Evolutionary conservation across 2,329 filamentous ascomycete species (phyloP).

Genomic region (Botrytis byssoidea): DNA sequence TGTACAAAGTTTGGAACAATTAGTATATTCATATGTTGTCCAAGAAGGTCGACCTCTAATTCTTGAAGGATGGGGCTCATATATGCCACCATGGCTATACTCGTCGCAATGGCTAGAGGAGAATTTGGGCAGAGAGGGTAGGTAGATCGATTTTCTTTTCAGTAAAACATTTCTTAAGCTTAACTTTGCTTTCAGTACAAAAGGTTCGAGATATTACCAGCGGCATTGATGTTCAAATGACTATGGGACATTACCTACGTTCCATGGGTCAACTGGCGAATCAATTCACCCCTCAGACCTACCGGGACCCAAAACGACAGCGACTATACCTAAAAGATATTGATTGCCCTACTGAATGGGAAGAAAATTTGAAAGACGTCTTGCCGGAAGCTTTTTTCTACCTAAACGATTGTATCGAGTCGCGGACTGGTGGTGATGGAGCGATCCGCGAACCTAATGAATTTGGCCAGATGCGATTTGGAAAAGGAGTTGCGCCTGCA

Average conservation of each 20-base stretch:
- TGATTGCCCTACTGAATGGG: slow-evolving; percentile 87
- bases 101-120: slow-evolving; percentile 75
- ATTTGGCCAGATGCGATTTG: slow-evolving; percentile 44
- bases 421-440: slow-evolving; percentile 52
- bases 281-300: slow-evolving; percentile 75
- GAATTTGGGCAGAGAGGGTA: slow-evolving; percentile 77
- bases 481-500: slow-evolving; percentile 57
- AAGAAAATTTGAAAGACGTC: slow-evolving; percentile 70
- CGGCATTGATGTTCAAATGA: slow-evolving; percentile 75
- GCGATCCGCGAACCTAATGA: slow-evolving; percentile 48
- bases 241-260: slow-evolving; percentile 84
- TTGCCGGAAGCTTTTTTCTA: slow-evolving; percentile 87
- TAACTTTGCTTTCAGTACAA: slow-evolving; percentile 58
- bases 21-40: slow-evolving; percentile 76
- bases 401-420: slow-evolving; percentile 74
- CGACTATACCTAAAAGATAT: slow-evolving; percentile 96
- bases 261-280: slow-evolving; percentile 82
- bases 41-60: slow-evolving; percentile 87
- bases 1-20: slow-evolving; percentile 77
- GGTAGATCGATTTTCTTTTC: slow-evolving; percentile 34
- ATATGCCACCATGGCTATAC: slow-evolving; percentile 75
- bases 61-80: slow-evolving; percentile 81
- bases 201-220: slow-evolving; percentile 76
- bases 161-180: slow-evolving; percentile 25
- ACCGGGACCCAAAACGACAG: slow-evolving; percentile 75